Conservation (phyloP, 768 basidiomycete genomes). For the Xerocomus brunneocitrinus region DNA sequence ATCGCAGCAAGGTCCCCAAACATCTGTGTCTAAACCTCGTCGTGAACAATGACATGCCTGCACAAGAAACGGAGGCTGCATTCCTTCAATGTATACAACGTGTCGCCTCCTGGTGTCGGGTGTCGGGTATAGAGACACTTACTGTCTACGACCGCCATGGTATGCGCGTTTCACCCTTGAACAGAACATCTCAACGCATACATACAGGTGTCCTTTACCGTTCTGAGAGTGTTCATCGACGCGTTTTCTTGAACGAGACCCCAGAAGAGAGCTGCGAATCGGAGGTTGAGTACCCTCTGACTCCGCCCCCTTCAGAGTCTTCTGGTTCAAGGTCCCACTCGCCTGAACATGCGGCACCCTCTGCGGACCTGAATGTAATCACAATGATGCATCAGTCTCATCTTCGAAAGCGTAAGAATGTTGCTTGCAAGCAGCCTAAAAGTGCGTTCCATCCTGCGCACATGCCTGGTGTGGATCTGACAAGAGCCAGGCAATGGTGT, state of each 20-base stretch:
- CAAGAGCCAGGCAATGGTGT: constrained; percentile 6
- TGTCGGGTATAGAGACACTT: constrained; percentile 55
- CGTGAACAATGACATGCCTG: constrained; percentile 35
- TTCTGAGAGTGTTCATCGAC: constrained; percentile 39
- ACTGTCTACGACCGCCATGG: constrained; percentile 73
- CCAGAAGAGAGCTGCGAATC: constrained; percentile 41
- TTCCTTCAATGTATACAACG: constrained; percentile 52
- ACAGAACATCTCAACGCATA: constrained; percentile 4
- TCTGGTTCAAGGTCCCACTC: constrained; percentile 62
- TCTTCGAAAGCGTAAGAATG: constrained; percentile 21
- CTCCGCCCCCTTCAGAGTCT: constrained; percentile 73
- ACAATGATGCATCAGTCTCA: constrained; percentile 16
- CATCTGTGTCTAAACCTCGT: constrained; percentile 67
- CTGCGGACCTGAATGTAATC: constrained; percentile 14
- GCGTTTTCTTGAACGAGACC: constrained; percentile 28
- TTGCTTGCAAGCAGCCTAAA: constrained; percentile 22
- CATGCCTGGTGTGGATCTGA: constrained; percentile 7
- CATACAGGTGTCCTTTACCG: constrained; percentile 39
- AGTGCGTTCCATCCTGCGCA: constrained; percentile 14
- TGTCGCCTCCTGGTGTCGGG: constrained; percentile 57
- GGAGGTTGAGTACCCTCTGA: constrained; percentile 66
- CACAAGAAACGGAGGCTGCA: constrained; percentile 35
- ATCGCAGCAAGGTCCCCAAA: constrained; percentile 54
- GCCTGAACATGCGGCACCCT: constrained; percentile 33
- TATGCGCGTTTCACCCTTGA: constrained; percentile 32